These are phyloP conservation scores for Epicoccum sorghinum DNA, from an alignment of 2,329 filamentous ascomycete genomes.

Conservation along the genomic window DNA sequence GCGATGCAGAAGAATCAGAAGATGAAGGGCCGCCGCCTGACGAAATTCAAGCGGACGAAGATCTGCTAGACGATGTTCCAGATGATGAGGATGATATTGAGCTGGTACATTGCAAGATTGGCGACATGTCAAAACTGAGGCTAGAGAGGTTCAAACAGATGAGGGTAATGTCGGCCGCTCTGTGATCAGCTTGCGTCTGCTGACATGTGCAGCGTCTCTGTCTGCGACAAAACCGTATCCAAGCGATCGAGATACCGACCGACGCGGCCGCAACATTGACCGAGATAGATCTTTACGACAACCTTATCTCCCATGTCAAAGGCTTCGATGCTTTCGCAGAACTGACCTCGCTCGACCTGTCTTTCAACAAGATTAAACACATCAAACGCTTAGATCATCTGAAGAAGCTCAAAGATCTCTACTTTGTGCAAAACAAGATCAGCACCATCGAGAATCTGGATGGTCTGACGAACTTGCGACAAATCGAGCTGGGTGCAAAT, in stretches of 20 bases:
- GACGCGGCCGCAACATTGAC: slow-evolving; percentile 69
- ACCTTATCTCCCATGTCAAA: slow-evolving; percentile 85
- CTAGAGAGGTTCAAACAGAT: slow-evolving; percentile 83
- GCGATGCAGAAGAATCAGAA: slow-evolving; percentile 85
- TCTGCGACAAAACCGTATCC: slow-evolving; percentile 89
- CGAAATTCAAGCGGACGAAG: slow-evolving; percentile 49
- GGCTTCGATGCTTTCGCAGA: slow-evolving; percentile 79
- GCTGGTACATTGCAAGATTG: slow-evolving; percentile 84
- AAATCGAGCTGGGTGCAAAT: slow-evolving; percentile 91
- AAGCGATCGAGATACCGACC: slow-evolving; percentile 76
- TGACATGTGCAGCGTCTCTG: slow-evolving; percentile 67
- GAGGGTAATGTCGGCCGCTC: slow-evolving; percentile 50
- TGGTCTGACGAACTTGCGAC: slow-evolving; percentile 73
- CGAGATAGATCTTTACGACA: slow-evolving; percentile 96
- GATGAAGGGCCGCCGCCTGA: slow-evolving; percentile 53
- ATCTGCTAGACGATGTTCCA: slow-evolving; percentile 65
- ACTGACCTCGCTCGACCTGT: slow-evolving; percentile 83
- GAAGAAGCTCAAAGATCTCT: slow-evolving; percentile 79
- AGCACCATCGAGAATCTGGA: slow-evolving; percentile 83
- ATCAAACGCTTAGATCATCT: slow-evolving; percentile 88
- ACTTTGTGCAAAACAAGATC: slow-evolving; percentile 95
- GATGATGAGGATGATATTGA: slow-evolving; percentile 69
- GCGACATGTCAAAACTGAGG: slow-evolving; percentile 76
- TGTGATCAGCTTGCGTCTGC: not conserved
- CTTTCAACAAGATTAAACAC: slow-evolving; percentile 99